Base-by-base conservation (phyloP, 371 early-diverging fungal genomes). In the Umbelopsis sp. region DNA sequence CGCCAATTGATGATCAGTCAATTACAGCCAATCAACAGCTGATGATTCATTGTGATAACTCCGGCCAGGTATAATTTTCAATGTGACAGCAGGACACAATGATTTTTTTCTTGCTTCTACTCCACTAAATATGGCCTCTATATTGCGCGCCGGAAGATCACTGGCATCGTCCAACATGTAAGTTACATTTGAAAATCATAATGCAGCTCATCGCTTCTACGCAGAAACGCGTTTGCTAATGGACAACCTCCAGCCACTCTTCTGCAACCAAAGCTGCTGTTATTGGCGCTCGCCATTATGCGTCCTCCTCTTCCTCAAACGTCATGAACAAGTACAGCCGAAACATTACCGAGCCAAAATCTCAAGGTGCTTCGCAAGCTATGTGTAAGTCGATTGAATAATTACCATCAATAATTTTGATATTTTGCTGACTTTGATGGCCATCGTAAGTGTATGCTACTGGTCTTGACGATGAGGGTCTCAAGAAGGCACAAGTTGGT, bases 351-450 rank as follows among this genome's bases (percentile, higher is more conserved):
- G 93, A 97, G 80, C 94, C 93, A 57, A 96, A 95, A 75, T 86
- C 92, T 45, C 96, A 96, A 74, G 97, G 97, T 65, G 96, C 97
- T 45, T 92, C 95, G 53, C 97, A 98, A 81, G 99, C 99, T 14
- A 96, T 96, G 96, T 88, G 96, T 96, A 87, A 81, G 93, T 87
- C 8, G 48, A 38, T 41, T 46, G 44, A 50, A 52, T 7, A 7
- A 12, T 7, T 8, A 53, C 32, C 22, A 18, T 4, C 44, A 25
- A 38, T 8, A 8, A 24, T 50, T 41, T 4, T 37, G 20, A 44
- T 44, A 53, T 41, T 29, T 64, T 38, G 41, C 50, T 48, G 35
- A 48, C 22, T 29, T 3, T 63, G 22, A 67, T 9, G 65, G 35
- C 25, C n/a, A 62, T 14, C 18, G 44, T 68, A 94, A 22, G 94